Evolutionary conservation across 768 basidiomycete species (phyloP), one percentile per base, ranked within the genome.

Genomic region (Sistotremastrum niveocremeum): DNA sequence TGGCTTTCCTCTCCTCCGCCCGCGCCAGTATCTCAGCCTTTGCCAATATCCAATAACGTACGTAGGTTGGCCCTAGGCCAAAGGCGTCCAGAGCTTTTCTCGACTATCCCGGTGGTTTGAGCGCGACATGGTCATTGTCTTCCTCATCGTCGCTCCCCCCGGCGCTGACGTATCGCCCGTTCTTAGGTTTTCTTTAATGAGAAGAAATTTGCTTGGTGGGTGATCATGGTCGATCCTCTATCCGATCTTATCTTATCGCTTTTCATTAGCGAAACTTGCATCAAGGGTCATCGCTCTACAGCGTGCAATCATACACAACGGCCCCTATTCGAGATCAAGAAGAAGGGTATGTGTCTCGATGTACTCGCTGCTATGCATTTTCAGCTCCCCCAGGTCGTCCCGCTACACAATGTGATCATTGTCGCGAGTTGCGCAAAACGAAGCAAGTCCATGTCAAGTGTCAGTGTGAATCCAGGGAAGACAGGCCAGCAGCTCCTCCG

Each of bases 241-340:
- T 38, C 41, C 39, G 32, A 42, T 44, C 50, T 33, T 43, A 44
- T 31, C 20, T 35, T 28, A 20, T 41, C 5, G 39, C 42, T 49
- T 38, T 41, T 20, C 54, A 89, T 34, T 37, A 91, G 88, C 62
- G 85, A 85, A 68, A 84, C 86, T 53, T 94, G 90, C 67, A 91
- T 91, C 64, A 90, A 90, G 65, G 90, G 89, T n/a, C 89, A 94
- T 64, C 77, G 90, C 42, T 91, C 89, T 10, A 86, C 86, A 10
- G 74, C 79, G 32, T 94, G 90, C 66, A 81, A 78, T 57, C 90
- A 94, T 60, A 82, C 77, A 45, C 86, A 90, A 60, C 76, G 90
- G 37, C 82, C 88, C 35, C 71, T 94, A 44, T 90, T 81, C 60
- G 87, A 76, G 72, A 84, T 80, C 53, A 76, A 67, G 74, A 82